Evolutionary conservation across 345 rosid species (phyloP), one percentile per base, ranked within the genome.

Genomic region (Garcia nutans): DNA sequence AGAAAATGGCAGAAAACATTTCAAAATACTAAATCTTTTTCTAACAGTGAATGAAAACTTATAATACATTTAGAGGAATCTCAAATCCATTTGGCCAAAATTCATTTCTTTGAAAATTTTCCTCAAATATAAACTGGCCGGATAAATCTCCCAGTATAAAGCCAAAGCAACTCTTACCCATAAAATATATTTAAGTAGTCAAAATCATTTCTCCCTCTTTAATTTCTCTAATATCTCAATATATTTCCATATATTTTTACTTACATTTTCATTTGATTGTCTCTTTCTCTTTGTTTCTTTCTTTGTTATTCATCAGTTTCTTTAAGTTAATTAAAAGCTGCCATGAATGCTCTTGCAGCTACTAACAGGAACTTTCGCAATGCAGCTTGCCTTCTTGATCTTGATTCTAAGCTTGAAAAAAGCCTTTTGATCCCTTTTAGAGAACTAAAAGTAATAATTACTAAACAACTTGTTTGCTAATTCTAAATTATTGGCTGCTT

Each of bases 291-390:
- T 22, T 58, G 13, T 58, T 57, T 10, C 2, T 47, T 16, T 47
- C n/a, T 66, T 23, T 23, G 6, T 41, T 42, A 56, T 23, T 41
- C 19, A 8, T 41, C 19, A 3, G 9, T 22, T 56, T 28, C 12
- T 52, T 49, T 68, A 37, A 12, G 5, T 50, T 63, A 10, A 28
- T 28, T 28, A 28, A 28, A 42, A n/a, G 45, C 44, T 41, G 24
- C 71, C 71, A 79, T 79, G 78, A 79, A 79, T 63, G 78, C 78
- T 68, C 74, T 74, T 8, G 82, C 82, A 50, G 82, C 82, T 1
- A 79, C 82, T 42, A 79, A 69, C 75, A 73, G 82, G 28, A 79
- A 79, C 71, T 79, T 79, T 41, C 63, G 77, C 31, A 74, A 17
- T 9, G 82, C 78, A 19, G 70, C 72, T 33, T 31, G 82, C 33